A percentile compares a stretch with the other conserved stretches of the same genome.
phyloP scores from a whole-genome alignment of 192 early-diverging fungal genomes.

The Phlyctochytrium planicorne region DNA sequence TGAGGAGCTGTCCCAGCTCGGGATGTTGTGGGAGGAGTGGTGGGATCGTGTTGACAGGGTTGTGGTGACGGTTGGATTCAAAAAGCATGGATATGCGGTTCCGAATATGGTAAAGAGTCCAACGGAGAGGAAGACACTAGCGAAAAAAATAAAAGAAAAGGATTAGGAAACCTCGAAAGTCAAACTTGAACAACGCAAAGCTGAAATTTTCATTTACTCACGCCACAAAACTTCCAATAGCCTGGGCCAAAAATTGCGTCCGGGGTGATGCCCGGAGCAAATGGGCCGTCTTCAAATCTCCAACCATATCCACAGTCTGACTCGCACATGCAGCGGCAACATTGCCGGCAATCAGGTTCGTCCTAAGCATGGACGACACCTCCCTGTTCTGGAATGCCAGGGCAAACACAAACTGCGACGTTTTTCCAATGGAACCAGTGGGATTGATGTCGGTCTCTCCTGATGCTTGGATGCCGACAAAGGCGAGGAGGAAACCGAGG shows the following conservation, averaged over 20 bases:
- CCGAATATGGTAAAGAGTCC: neutral
- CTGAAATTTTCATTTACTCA: too few species aligned
- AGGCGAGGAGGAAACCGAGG: slow-evolving; percentile 69
- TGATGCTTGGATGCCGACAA: slow-evolving; percentile 79
- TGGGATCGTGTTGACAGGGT: neutral
- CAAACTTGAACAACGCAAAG: too few species aligned
- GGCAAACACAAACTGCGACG: slow-evolving; percentile 77
- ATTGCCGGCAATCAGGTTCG: slow-evolving; percentile 76
- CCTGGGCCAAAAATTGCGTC: slow-evolving; percentile 81
- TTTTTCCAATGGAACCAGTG: slow-evolving; percentile 78
- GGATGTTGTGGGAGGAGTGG: too few species aligned
- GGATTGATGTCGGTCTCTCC: slow-evolving; percentile 87
- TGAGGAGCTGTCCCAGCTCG: too few species aligned
- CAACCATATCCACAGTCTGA: slow-evolving; percentile 70
- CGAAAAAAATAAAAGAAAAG: too few species aligned
- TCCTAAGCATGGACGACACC: slow-evolving; percentile 48
- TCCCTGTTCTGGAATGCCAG: slow-evolving; percentile 7
- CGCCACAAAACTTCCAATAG: slow-evolving; percentile 74
- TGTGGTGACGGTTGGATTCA: neutral
- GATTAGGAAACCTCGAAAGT: too few species aligned
- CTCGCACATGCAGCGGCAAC: slow-evolving; percentile 71
- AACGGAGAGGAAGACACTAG: neutral
- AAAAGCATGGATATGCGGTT: neutral
- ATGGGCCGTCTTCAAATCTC: slow-evolving; percentile 86
- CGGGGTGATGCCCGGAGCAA: slow-evolving; percentile 77